phyloP scores from a whole-genome alignment of 352 stramenopile species.

The Elongisporangium anandrum region DNA sequence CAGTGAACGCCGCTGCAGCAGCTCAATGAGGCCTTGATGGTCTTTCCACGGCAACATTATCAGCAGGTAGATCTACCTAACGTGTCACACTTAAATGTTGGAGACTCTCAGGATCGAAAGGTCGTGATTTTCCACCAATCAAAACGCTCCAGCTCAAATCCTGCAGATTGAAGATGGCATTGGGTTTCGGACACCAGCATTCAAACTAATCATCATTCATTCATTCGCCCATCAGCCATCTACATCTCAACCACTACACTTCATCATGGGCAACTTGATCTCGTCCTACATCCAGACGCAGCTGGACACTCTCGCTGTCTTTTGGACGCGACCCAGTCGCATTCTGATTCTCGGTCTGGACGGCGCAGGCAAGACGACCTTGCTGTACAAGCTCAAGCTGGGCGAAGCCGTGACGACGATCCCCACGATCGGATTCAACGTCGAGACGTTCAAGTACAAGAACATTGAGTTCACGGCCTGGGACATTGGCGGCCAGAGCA shows the following conservation, averaged over 20 bases:
- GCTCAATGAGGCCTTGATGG: no score
- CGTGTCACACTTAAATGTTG: no score
- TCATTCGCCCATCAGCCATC: not conserved
- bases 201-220: no score
- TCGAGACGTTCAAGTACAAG: constrained; percentile 68
- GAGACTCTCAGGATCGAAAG: no score
- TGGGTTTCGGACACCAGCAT: not conserved
- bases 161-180: not conserved
- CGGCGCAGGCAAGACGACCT: constrained; percentile 94
- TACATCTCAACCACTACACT: no score
- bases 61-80: no score
- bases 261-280: constrained; percentile 27
- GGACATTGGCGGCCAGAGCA: constrained; percentile 77
- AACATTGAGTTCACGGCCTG: constrained; percentile 74
- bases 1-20: no score
- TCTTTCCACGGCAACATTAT: no score
- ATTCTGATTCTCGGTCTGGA: constrained; percentile 90
- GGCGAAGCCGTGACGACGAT: constrained; percentile 57
- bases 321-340: constrained; percentile 33
- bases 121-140: constrained; percentile 5
- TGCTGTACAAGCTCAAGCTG: constrained; percentile 88
- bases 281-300: constrained; percentile 23
- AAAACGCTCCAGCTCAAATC: constrained; percentile 2
- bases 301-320: constrained; percentile 21
- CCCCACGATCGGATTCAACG: constrained; percentile 78